Percentiles rank a stretch among this genome's conserved stretches.
These are phyloP conservation scores for Penicillium turbatum DNA, from an alignment of 495 filamentous ascomycete genomes.

Conservation along the genomic window DNA sequence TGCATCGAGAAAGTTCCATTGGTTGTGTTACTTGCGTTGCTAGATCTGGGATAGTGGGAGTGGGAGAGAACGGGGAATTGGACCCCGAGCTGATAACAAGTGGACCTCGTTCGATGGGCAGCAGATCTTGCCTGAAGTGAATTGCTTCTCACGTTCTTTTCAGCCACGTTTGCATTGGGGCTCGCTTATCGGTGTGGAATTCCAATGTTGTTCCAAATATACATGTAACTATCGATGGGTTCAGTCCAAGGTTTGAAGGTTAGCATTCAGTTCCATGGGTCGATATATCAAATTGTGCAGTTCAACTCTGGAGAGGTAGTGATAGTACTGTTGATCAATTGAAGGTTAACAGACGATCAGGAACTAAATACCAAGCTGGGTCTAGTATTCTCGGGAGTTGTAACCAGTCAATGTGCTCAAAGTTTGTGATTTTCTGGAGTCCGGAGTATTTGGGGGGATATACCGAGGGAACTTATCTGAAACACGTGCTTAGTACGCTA, in stretches of 20 bases:
- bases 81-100: background rate
- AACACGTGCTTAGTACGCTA: slow-evolving; percentile 2
- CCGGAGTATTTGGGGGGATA: slow-evolving; percentile 8
- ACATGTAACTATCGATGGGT: too few relatives aligned
- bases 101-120: slow-evolving; percentile 7
- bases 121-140: slow-evolving; percentile 22
- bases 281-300: too few relatives aligned
- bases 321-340: slow-evolving; percentile 2
- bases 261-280: too few relatives aligned
- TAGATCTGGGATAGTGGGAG: background rate
- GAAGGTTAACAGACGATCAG: background rate
- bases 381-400: background rate
- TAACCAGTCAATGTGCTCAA: background rate
- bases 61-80: background rate
- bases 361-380: background rate
- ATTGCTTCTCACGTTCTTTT: slow-evolving; percentile 9
- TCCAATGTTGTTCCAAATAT: too few relatives aligned
- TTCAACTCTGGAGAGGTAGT: background rate
- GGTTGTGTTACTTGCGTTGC: background rate
- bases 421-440: slow-evolving; percentile 2
- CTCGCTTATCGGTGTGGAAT: too few relatives aligned
- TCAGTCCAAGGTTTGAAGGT: too few relatives aligned
- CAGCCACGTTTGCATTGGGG: background rate
- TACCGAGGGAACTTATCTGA: slow-evolving; percentile 7
- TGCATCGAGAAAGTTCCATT: slow-evolving; percentile 20